A percentile compares a stretch with the other conserved stretches of the same genome.
phyloP scores from a whole-genome alignment of 768 basidiomycete species.

The Lactarius sp. region DNA sequence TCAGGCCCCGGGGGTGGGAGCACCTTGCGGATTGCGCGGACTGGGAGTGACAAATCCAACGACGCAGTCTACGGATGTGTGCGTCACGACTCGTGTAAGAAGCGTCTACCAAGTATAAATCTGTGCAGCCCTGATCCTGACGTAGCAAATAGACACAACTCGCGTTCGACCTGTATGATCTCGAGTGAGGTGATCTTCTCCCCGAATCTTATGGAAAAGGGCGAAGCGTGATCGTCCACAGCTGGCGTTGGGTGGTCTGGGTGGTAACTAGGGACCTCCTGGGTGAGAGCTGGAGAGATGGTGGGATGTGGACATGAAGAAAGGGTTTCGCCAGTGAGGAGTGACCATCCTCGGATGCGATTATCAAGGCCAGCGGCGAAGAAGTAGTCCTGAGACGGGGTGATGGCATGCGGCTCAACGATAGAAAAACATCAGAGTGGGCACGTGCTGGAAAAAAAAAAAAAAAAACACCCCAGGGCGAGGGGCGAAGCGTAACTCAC shows the following conservation, averaged over 20 bases:
- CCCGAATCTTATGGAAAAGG: constrained; percentile 12
- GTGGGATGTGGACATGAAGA: constrained; percentile 13
- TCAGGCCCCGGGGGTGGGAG: neutral
- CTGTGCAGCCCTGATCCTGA: constrained; percentile 18
- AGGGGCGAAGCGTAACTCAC: constrained; percentile 36
- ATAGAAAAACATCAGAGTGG: neutral
- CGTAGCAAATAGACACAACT: constrained; percentile 23
- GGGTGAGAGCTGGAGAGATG: constrained; percentile 24
- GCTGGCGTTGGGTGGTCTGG: neutral
- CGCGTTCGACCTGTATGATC: constrained; percentile 9
- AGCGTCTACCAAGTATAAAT: constrained; percentile 18
- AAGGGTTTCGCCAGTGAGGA: constrained; percentile 48
- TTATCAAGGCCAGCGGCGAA: constrained; percentile 68
- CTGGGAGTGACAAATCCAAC: too few relatives aligned
- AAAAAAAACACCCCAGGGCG: neutral
- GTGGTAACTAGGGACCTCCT: neutral
- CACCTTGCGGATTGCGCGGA: neutral
- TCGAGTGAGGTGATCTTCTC: constrained; percentile 23
- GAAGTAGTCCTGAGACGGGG: constrained; percentile 51
- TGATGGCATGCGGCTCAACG: constrained; percentile 54
- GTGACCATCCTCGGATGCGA: constrained; percentile 63
- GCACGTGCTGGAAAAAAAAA: too few relatives aligned
- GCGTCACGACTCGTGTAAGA: neutral
- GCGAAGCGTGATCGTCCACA: neutral
- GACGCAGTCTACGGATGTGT: neutral